Percentiles rank a stretch among this genome's conserved stretches.
Evolutionary conservation across 2,329 filamentous ascomycete genomes (phyloP).

Genomic region (Fusarium tricinctum): DNA sequence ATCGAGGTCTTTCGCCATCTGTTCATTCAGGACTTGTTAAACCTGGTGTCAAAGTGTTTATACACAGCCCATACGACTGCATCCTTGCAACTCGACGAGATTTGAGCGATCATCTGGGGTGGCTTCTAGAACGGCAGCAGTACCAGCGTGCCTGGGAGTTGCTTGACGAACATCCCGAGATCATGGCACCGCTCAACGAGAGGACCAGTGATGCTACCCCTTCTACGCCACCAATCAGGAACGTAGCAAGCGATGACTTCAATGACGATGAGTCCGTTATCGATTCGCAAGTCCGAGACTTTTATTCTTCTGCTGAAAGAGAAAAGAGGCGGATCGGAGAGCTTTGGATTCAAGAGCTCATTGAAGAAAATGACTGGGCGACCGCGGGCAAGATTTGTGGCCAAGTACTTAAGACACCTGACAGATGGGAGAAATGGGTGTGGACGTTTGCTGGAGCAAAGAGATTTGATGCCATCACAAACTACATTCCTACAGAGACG

Average conservation of each 20-base stretch:
- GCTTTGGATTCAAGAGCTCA: conserved; percentile 89
- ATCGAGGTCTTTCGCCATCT: conserved; percentile 51
- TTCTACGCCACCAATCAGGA: conserved; percentile 59
- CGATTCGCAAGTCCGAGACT: conserved; percentile 69
- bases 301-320: conserved; percentile 78
- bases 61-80: conserved; percentile 96
- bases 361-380: conserved; percentile 80
- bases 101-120: conserved; percentile 84
- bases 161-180: conserved; percentile 88
- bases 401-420: conserved; percentile 82
- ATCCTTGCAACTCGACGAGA: conserved; percentile 92
- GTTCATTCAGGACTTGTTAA: conserved; percentile 69
- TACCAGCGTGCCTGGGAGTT: conserved; percentile 92
- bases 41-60: conserved; percentile 81
- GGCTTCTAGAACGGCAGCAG: conserved; percentile 84
- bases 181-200: conserved; percentile 62
- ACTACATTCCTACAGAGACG: conserved; percentile 83
- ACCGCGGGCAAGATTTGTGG: conserved; percentile 84
- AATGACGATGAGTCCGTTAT: conserved; percentile 76
- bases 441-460: conserved; percentile 90
- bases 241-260: conserved; percentile 70
- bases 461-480: conserved; percentile 90
- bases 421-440: conserved; percentile 95
- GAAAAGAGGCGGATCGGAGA: conserved; percentile 95
- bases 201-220: conserved; percentile 57